phyloP scores from a whole-genome alignment of 2,329 filamentous ascomycete genomes.

The Emergomyces pasteurianus region DNA sequence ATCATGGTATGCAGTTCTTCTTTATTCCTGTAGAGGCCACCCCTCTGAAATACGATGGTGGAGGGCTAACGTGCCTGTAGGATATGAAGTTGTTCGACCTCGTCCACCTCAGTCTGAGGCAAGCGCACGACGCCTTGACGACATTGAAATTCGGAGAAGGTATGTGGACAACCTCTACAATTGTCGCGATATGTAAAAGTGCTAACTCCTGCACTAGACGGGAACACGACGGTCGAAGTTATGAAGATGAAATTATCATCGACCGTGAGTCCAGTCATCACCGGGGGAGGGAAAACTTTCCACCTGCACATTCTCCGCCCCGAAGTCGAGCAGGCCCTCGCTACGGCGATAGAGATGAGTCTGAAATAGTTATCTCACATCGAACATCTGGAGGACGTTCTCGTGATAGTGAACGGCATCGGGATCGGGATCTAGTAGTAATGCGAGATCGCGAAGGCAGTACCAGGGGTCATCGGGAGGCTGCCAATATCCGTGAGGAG shows the following conservation, averaged over 20 bases:
- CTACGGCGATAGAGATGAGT: slow-evolving; percentile 12
- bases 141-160: slow-evolving; percentile 44
- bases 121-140: slow-evolving; percentile 27
- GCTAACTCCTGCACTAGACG: slow-evolving; percentile 23
- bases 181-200: slow-evolving; percentile 24
- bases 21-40: not conserved
- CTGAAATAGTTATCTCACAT: slow-evolving; percentile 14
- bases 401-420: slow-evolving; percentile 17
- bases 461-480: slow-evolving; percentile 14
- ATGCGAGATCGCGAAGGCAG: slow-evolving; percentile 10
- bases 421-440: slow-evolving; percentile 16
- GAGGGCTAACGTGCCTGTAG: slow-evolving; percentile 9
- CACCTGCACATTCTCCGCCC: slow-evolving; percentile 32
- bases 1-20: slow-evolving; percentile 51
- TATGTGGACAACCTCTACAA: slow-evolving; percentile 21
- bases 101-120: slow-evolving; percentile 19
- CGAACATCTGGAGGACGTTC: slow-evolving; percentile 11
- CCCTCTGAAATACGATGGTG: not conserved
- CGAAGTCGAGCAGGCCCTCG: slow-evolving; percentile 14
- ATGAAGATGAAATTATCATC: slow-evolving; percentile 54
- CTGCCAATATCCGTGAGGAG: slow-evolving; percentile 41
- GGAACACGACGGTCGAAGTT: slow-evolving; percentile 35
- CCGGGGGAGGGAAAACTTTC: slow-evolving; percentile 35
- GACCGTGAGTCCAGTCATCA: slow-evolving; percentile 1
- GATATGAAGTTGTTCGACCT: slow-evolving; percentile 16